These are phyloP conservation scores for Musa acuminata DNA, from an alignment of 176 grass and related monocot species.

Conservation along the genomic window DNA sequence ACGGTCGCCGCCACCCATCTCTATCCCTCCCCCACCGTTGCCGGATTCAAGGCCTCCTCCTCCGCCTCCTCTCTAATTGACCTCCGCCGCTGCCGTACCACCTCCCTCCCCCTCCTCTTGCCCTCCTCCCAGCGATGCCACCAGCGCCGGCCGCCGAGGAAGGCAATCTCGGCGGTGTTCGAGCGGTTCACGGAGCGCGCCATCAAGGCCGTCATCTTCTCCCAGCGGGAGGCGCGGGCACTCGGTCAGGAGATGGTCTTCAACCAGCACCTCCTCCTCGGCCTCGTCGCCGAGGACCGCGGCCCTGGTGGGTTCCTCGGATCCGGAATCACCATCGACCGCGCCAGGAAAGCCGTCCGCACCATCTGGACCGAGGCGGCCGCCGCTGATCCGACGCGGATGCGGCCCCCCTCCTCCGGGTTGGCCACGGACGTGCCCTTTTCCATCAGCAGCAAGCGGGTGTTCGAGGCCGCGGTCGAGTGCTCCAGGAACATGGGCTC, in stretches of 20 bases:
- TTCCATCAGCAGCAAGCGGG: conserved; percentile 42
- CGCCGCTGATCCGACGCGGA: background rate
- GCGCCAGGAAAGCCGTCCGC: conserved; percentile 55
- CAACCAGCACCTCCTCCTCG: conserved; percentile 82
- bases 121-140: background rate
- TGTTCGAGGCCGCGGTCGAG: conserved; percentile 57
- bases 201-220: conserved; percentile 62
- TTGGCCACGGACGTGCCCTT: conserved; percentile 66
- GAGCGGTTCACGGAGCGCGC: conserved; percentile 86
- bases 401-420: conserved; percentile 6
- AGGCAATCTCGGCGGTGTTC: conserved; percentile 45
- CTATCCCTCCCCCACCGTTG: conserved; percentile 18
- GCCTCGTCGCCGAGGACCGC: conserved; percentile 72
- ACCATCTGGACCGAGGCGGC: conserved; percentile 20
- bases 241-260: conserved; percentile 52
- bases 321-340: conserved; percentile 70
- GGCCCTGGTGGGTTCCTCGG: conserved; percentile 50
- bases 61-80: background rate
- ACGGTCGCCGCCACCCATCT: conserved; percentile 25
- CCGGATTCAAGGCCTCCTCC: conserved; percentile 8
- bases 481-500: conserved; percentile 62
- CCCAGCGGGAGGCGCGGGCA: conserved; percentile 70
- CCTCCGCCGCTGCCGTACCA: background rate
- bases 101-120: conserved; percentile 4
- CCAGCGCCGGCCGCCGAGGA: conserved; percentile 11